Evolutionary conservation across 768 basidiomycete genomes (phyloP), one percentile per base, ranked within the genome.

Genomic region (Pisolithus albus): DNA sequence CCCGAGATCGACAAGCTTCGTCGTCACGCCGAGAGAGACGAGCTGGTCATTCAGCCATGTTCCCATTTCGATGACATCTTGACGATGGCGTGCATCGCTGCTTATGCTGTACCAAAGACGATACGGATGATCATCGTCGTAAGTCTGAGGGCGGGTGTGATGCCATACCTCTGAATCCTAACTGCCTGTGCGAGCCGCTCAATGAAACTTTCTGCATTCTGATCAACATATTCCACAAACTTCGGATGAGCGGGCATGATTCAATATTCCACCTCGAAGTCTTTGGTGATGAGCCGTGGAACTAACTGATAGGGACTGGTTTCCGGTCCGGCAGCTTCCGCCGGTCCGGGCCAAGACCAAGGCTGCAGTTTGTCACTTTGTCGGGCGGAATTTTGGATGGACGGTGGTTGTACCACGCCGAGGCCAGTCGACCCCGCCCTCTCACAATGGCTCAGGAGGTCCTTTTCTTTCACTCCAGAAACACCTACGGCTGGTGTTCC

Each of bases 1-100:
- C 6, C 94, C 95, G 5, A 97, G 80, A 55, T 88, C 80, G 7
- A 80, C 79, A 10, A 83, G 75, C 61, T 81, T 74, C 1, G 90
- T 92, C 46, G 80, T 81, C 41, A 88, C 90, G 6, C 90, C 92
- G 40, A 92, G 77, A n/a, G 76, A 68, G 42, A 78, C 79, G 52
- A 98, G 81, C 63, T 92, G 80, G 5, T 61, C 65, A 52, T 88
- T 75, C 51, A 97, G 77, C 82, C 84, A 98, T 34, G 82, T 71
- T 0, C 83, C 86, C 96, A 99, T 99, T 57, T 73, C 76, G 62
- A 88, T 73, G 55, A 94, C 91, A 66, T 92, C 85, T 43, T 76
- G 67, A 39, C 93, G 83, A 62, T 79, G 82, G 5, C 75, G 68
- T 15, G 80, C 79, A 68, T 92, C 88, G 18, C 84, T 80, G 53